Evolutionary conservation across 23 red algal species (phyloP).

Genomic region (Cyanidium caldarium): DNA sequence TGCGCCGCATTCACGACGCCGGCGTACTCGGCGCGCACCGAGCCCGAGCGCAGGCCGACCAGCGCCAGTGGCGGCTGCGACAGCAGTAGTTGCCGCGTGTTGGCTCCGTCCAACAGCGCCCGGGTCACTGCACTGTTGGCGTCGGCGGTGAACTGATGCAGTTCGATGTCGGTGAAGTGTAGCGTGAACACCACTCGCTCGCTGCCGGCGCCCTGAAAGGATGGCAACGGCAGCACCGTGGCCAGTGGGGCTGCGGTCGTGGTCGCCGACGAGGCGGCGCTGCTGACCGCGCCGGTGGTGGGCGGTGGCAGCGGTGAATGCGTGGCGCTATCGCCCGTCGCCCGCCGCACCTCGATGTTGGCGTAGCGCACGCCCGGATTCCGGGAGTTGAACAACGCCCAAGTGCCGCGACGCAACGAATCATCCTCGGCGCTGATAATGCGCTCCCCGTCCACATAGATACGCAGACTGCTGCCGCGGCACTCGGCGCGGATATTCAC

Average conservation of each 20-base stretch:
- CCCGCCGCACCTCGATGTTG: neutral
- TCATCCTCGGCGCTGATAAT: neutral
- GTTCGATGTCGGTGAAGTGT: neutral
- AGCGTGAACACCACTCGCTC: neutral
- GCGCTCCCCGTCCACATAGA: neutral
- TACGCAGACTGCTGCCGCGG: neutral
- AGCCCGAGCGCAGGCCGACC: neutral
- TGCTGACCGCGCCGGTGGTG: neutral
- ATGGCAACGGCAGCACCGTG: neutral
- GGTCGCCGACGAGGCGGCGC: no score
- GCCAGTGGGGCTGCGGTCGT: no score
- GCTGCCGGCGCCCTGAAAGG: neutral
- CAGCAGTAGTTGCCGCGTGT: neutral
- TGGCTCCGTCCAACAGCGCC: neutral
- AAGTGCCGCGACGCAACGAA: neutral
- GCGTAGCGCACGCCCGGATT: neutral
- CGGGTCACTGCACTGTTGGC: neutral
- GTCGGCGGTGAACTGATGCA: neutral
- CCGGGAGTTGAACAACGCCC: neutral
- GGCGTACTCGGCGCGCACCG: neutral
- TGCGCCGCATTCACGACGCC: neutral
- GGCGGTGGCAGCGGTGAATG: neutral
- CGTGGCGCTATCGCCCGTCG: neutral
- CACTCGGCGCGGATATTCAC: neutral
- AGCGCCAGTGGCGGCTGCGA: conserved; percentile 1